A percentile compares a stretch with the other conserved stretches of the same genome.
Evolutionary conservation across 1,139 yeast genomes (phyloP).

Genomic region (Lodderomyces orthopsilosis): DNA sequence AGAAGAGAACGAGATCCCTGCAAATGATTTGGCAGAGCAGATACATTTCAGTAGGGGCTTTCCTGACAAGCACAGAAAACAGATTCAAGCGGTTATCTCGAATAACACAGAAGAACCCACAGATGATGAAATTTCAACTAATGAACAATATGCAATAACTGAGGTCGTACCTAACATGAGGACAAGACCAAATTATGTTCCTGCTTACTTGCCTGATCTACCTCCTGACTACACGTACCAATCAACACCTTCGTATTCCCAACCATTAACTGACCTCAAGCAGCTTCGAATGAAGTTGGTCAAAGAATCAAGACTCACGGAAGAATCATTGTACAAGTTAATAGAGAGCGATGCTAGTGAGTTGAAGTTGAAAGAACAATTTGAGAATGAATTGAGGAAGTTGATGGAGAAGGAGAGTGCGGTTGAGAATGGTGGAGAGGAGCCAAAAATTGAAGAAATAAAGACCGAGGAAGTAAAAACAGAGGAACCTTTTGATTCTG

Average conservation of each 20-base stretch:
- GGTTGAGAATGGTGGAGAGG: conserved; percentile 1
- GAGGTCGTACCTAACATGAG: conserved; percentile 55
- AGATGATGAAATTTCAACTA: conserved; percentile 9
- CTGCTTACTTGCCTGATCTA: conserved; percentile 74
- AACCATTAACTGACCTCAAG: conserved; percentile 69
- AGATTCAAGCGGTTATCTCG: background rate
- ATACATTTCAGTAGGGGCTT: conserved; percentile 14
- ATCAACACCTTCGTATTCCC: conserved; percentile 65
- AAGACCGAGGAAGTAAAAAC: background rate
- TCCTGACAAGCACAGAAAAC: background rate
- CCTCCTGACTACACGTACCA: conserved; percentile 94
- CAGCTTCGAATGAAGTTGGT: conserved; percentile 67
- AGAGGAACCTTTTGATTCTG: background rate
- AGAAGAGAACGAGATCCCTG: conserved; percentile 42
- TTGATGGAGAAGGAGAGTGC: conserved; percentile 4
- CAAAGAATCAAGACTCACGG: conserved; percentile 78
- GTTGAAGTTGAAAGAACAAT: conserved; percentile 24
- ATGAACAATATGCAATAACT: conserved; percentile 50
- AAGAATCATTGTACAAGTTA: conserved; percentile 65
- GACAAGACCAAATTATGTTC: conserved; percentile 54
- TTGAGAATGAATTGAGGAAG: conserved; percentile 22
- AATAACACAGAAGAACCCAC: background rate
- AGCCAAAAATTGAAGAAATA: background rate
- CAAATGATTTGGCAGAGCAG: conserved; percentile 47
- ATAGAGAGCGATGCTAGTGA: conserved; percentile 42